Evolutionary conservation across 345 rosid genomes (phyloP).

Genomic region (Salix caprea): DNA sequence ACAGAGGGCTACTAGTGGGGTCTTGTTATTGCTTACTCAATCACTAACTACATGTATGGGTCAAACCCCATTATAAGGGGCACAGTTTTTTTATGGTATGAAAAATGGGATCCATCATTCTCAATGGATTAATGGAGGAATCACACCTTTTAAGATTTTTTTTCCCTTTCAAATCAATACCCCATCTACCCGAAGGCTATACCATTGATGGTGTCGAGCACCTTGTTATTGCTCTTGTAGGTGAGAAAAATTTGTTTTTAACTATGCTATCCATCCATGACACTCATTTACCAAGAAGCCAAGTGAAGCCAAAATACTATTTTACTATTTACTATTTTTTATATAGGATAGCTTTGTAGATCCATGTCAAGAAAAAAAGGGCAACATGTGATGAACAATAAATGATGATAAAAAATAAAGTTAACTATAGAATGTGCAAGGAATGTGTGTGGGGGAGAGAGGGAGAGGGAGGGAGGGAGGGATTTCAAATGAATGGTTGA

Average conservation of each 20-base stretch:
- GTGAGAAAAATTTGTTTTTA: no score
- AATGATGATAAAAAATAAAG: background rate
- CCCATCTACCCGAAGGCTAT: background rate
- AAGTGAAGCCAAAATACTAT: background rate
- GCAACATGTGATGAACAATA: background rate
- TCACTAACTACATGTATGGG: background rate
- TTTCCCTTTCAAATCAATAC: background rate
- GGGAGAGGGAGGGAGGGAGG: background rate
- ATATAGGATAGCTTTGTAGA: background rate
- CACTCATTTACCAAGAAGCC: no score
- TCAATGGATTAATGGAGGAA: conserved; percentile 4
- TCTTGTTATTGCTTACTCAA: background rate
- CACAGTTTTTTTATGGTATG: background rate
- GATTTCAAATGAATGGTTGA: background rate
- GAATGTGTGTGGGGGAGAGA: background rate
- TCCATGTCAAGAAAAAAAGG: background rate
- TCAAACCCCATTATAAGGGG: conserved; percentile 4
- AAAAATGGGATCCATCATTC: conserved; percentile 1
- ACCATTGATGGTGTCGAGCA: background rate
- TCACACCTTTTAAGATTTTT: conserved; percentile 1
- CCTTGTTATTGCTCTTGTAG: background rate
- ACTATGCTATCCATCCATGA: no score
- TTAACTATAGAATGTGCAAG: background rate
- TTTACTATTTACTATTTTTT: no score
- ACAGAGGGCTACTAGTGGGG: background rate